Conservation (phyloP, 371 early-diverging fungal genomes). For the Mortierella sp. region DNA sequence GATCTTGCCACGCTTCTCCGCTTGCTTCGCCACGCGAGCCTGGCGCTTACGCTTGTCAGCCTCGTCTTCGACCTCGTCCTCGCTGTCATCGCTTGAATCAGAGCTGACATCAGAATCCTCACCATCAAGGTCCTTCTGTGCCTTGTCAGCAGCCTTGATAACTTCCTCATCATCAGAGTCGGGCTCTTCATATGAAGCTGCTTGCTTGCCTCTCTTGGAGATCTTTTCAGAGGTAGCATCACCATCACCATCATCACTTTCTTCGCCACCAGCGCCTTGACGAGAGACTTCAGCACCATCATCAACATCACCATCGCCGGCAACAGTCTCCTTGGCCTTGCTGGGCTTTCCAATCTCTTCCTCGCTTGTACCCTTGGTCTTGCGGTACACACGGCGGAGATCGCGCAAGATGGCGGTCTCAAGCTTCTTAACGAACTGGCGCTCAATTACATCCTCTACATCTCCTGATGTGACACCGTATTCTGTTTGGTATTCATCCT, state of each 20-base stretch:
- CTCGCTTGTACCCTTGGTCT: constrained; percentile 54
- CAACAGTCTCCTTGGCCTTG: constrained; percentile 43
- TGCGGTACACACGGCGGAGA: constrained; percentile 52
- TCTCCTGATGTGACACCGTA: constrained; percentile 78
- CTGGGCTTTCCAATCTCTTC: constrained; percentile 60
- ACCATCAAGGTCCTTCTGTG: constrained; percentile 58
- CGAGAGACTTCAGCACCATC: constrained; percentile 50
- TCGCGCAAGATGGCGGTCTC: constrained; percentile 64
- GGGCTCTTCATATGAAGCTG: constrained; percentile 80
- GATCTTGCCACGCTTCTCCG: constrained; percentile 59
- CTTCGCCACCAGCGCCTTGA: constrained; percentile 59
- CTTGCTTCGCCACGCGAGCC: constrained; percentile 55
- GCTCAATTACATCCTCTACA: constrained; percentile 81
- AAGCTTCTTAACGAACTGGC: constrained; percentile 77
- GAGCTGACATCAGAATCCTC: constrained; percentile 69
- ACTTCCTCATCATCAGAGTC: constrained; percentile 82
- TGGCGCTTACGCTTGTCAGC: constrained; percentile 56
- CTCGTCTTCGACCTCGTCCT: constrained; percentile 69
- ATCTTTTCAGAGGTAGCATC: constrained; percentile 79
- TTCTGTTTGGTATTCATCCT: constrained; percentile 81
- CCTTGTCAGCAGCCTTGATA: constrained; percentile 62
- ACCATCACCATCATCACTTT: constrained; percentile 71
- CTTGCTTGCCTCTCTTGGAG: constrained; percentile 70
- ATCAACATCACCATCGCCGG: constrained; percentile 65
- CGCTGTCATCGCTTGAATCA: constrained; percentile 64